Base-by-base conservation (phyloP, 2,329 filamentous ascomycete genomes). In the Pseudocercospora cruenta region DNA sequence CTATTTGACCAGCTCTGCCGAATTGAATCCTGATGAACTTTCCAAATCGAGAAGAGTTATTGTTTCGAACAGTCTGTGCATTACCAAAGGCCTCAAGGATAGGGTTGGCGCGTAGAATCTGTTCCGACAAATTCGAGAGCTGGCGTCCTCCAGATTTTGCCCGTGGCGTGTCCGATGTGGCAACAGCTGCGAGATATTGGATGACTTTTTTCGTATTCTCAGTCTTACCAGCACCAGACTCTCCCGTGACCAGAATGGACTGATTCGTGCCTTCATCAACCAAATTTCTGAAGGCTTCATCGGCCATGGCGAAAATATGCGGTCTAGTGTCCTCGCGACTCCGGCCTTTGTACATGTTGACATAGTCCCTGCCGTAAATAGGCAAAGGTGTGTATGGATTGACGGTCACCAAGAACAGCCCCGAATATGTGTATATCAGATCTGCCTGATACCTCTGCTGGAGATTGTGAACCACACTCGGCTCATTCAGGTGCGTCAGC, bases 201-300 rank as follows among this genome's bases (percentile, higher is more conserved):
- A 99, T 99, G 72, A 99, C 95, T 79, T 99, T 99, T 78, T 99
- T 99, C 16, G 95, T 99, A 77, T 99, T 99, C 78, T 99, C 95
- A 0, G 95, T 99, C 82, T 99, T 99, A 73, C 95, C 95, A 36
- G 95, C 95, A 76, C 95, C 95, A 19, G 95, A 99, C 82, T 99
- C 95, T 80, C 95, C 95, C 2, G 95, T 99, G 22, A 99, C 96
- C 60, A 99, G 84, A 73, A 99, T 99, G 75, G 94, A 98, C 80
- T 99, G 95, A 73, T 99, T 98, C 71, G 93, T 86, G 47, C 94
- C 94, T 79, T 98, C 95, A 61, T 97, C 94, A 0, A 99, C 93
- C 33, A 99, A 83, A 75, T 97, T 98, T 16, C 95, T 88, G 79
- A 98, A 99, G 0, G 96, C 95, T 76, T 96, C 91, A 77, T 99